Evolutionary conservation across 305 asterid species (phyloP).

Genomic region (Salvia sclarea): DNA sequence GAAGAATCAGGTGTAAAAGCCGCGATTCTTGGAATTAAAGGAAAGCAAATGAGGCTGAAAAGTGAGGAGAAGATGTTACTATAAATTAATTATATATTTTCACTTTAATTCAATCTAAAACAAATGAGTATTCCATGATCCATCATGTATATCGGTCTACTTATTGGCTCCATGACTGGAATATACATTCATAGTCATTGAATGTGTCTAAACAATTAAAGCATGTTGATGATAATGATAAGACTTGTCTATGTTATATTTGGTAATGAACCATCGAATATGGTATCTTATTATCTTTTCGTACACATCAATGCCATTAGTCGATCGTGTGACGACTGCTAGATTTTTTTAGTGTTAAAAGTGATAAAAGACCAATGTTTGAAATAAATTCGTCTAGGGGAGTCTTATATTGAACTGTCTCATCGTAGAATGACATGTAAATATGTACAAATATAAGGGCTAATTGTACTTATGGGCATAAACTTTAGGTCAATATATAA

Average conservation of each 20-base stretch:
- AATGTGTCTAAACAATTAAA: background rate
- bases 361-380: no score
- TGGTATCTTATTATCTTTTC: background rate
- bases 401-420: no score
- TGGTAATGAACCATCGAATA: background rate
- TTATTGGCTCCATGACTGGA: background rate
- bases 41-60: conserved; percentile 26
- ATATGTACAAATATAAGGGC: no score
- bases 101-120: background rate
- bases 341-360: no score
- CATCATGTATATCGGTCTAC: background rate
- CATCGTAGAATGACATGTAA: no score
- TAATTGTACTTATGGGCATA: no score
- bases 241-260: background rate
- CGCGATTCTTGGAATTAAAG: conserved; percentile 46
- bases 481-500: no score
- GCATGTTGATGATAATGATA: background rate
- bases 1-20: conserved; percentile 39
- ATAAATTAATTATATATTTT: conserved; percentile 2
- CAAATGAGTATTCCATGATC: conserved; percentile 1
- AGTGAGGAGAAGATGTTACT: conserved; percentile 26
- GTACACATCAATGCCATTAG: background rate
- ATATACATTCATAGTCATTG: conserved; percentile 2
- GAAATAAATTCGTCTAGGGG: no score
- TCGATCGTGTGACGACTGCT: no score